Conservation (phyloP, 2,329 filamentous ascomycete genomes). For the Huntiella decipiens region DNA sequence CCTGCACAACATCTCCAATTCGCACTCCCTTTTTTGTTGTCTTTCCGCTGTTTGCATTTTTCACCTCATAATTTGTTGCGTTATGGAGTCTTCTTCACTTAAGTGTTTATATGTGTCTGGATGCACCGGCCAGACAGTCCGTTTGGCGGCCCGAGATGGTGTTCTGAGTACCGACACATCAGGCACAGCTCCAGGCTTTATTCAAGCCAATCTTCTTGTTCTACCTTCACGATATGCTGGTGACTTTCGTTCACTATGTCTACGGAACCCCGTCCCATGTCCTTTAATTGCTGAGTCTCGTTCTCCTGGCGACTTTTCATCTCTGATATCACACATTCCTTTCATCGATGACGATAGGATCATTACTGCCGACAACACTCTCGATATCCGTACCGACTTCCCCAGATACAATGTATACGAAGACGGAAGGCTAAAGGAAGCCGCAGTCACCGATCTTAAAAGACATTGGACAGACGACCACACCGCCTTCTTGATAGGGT, state of each 20-base stretch:
- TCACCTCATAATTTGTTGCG: no score
- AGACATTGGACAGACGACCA: conserved; percentile 37
- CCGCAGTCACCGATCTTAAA: conserved; percentile 24
- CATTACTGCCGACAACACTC: conserved; percentile 19
- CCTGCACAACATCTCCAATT: no score
- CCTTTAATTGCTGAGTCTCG: conserved; percentile 33
- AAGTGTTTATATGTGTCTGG: neutral
- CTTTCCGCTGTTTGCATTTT: no score
- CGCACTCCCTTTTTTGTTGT: no score
- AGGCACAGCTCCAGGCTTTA: conserved; percentile 32
- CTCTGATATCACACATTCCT: conserved; percentile 19
- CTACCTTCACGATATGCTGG: conserved; percentile 35
- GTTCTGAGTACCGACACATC: conserved; percentile 27
- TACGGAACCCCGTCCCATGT: conserved; percentile 42
- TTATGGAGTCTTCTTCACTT: neutral
- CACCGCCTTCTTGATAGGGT: conserved; percentile 43
- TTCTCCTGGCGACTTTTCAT: conserved; percentile 22
- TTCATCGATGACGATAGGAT: conserved; percentile 11
- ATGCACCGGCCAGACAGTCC: conserved; percentile 15
- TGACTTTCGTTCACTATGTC: conserved; percentile 39
- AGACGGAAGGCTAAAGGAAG: conserved; percentile 23
- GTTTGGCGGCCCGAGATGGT: conserved; percentile 24
- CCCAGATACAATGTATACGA: conserved; percentile 40
- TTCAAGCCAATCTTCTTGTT: conserved; percentile 45
- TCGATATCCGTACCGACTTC: conserved; percentile 38